Evolutionary conservation across 768 basidiomycete species (phyloP).

Genomic region (Neoboletus magnificus): DNA sequence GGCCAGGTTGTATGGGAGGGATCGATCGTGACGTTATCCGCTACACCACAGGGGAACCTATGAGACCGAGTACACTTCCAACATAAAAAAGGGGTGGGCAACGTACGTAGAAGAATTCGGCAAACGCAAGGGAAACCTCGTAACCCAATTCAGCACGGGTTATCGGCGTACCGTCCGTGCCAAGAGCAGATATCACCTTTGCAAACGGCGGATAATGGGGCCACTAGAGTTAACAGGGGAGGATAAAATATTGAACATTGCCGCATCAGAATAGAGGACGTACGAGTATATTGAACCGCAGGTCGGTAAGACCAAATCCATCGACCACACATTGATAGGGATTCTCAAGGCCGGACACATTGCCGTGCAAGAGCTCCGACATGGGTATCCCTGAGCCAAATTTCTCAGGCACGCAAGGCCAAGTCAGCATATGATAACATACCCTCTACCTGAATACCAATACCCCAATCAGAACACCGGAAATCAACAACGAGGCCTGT

Average conservation of each 20-base stretch:
- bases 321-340: constrained; percentile 21
- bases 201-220: constrained; percentile 24
- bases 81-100: background rate
- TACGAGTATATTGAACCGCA: constrained; percentile 25
- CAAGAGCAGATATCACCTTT: constrained; percentile 24
- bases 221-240: constrained; percentile 16
- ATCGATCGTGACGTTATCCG: constrained; percentile 16
- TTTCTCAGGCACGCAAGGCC: background rate
- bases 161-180: constrained; percentile 13
- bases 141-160: constrained; percentile 26
- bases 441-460: constrained; percentile 22
- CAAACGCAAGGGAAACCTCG: constrained; percentile 29
- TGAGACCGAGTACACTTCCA: constrained; percentile 1
- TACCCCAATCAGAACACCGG: constrained; percentile 21
- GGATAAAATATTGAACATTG: background rate
- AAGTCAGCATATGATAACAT: background rate
- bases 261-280: background rate
- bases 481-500: constrained; percentile 21
- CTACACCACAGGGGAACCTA: constrained; percentile 5
- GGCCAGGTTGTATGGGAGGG: constrained; percentile 13
- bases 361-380: constrained; percentile 22
- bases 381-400: constrained; percentile 20
- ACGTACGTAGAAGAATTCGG: constrained; percentile 30
- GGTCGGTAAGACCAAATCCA: constrained; percentile 12
- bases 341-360: constrained; percentile 18